Conservation (phyloP, 2,329 filamentous ascomycete species). For the Ceratocystis diversiconidia region DNA sequence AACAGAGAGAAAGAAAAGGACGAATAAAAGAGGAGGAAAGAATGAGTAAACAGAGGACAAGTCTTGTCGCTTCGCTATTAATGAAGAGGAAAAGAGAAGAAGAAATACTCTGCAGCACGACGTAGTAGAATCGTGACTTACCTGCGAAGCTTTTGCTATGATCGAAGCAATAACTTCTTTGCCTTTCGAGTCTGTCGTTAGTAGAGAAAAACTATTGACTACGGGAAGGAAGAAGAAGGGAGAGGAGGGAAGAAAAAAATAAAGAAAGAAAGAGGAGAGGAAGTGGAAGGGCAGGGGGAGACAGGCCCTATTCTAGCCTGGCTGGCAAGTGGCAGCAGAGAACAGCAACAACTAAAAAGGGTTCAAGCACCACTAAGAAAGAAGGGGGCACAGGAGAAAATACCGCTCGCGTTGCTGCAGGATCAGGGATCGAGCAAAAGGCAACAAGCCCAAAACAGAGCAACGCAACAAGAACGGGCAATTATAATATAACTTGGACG, state of each 20-base stretch:
- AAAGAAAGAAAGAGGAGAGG: not conserved
- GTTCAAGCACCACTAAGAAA: conserved; percentile 5
- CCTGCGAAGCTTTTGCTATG: conserved; percentile 5
- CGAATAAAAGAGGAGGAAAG: not conserved
- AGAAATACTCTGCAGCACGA: conserved; percentile 10
- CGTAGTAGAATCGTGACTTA: not conserved
- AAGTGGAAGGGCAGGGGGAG: not conserved
- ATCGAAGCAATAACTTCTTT: not conserved
- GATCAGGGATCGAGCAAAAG: conserved; percentile 9
- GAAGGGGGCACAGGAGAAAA: conserved; percentile 10
- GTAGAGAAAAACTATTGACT: conserved; percentile 3
- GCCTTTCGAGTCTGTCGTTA: not conserved
- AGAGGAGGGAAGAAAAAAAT: not conserved
- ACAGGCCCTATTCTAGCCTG: not conserved
- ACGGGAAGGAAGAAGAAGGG: conserved; percentile 4
- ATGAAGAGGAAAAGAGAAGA: conserved; percentile 9
- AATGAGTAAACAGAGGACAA: conserved; percentile 3
- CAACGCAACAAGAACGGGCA: too few relatives aligned
- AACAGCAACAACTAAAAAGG: not conserved
- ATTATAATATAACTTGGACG: too few relatives aligned
- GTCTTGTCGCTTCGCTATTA: not conserved
- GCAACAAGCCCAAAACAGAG: not conserved
- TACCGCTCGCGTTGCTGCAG: conserved; percentile 2
- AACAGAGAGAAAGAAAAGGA: conserved; percentile 1
- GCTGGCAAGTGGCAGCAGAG: not conserved